Percentiles rank a stretch among this genome's conserved stretches.
Evolutionary conservation across 495 filamentous ascomycete species (phyloP).

Genomic region (Chaetomidium leptoderma): DNA sequence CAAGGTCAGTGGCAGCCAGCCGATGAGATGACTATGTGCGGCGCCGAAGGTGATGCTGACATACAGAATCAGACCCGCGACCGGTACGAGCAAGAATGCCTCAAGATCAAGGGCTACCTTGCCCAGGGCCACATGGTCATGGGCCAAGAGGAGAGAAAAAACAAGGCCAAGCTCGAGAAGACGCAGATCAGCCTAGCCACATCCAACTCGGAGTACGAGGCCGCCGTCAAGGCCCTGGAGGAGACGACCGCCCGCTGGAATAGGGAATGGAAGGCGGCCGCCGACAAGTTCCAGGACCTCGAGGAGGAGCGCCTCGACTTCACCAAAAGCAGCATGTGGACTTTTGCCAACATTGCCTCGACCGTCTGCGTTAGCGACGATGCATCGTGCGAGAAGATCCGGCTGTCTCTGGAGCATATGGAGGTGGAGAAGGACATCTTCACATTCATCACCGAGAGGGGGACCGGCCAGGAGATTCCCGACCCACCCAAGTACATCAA

Average conservation of each 20-base stretch:
- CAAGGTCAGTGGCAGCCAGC: constrained; percentile 68
- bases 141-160: constrained; percentile 98
- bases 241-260: constrained; percentile 97
- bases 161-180: constrained; percentile 98
- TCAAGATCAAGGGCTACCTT: constrained; percentile 97
- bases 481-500: constrained; percentile 98
- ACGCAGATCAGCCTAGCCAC: constrained; percentile 90
- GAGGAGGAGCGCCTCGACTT: constrained; percentile 97
- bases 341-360: constrained; percentile 94
- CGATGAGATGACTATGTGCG: too few species aligned
- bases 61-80: constrained; percentile 72
- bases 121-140: constrained; percentile 99
- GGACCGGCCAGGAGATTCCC: constrained; percentile 93
- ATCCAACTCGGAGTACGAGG: constrained; percentile 90
- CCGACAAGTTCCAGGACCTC: constrained; percentile 99
- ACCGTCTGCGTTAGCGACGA: constrained; percentile 99
- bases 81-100: constrained; percentile 91
- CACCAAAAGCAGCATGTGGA: constrained; percentile 95
- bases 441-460: constrained; percentile 80
- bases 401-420: constrained; percentile 89
- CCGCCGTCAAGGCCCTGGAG: constrained; percentile 85
- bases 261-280: constrained; percentile 93
- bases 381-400: constrained; percentile 92
- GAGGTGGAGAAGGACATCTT: constrained; percentile 95
- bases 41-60: not conserved